Conservation (phyloP, 192 early-diverging fungal genomes). For the Coemansia guatemalensis region DNA sequence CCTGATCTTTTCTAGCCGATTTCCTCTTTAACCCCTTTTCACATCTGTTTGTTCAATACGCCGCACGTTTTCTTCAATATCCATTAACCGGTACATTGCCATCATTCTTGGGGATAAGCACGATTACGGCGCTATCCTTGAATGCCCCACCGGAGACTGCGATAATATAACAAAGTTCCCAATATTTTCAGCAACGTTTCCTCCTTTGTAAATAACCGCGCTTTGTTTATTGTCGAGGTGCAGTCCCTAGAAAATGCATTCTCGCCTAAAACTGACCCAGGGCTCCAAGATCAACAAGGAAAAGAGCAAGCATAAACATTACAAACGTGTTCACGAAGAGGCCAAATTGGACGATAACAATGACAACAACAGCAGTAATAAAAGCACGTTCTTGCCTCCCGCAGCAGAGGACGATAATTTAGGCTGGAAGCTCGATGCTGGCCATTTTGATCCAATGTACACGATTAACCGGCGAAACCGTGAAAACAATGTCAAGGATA, state of each 20-base stretch:
- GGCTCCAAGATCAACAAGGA: constrained; percentile 9
- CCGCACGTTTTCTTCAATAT: too few species aligned
- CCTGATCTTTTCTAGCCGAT: too few species aligned
- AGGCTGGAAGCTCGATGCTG: constrained; percentile 29
- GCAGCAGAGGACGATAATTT: constrained; percentile 37
- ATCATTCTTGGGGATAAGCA: not conserved
- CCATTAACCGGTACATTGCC: not conserved
- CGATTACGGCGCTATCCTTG: too few species aligned
- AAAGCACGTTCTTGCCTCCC: constrained; percentile 13
- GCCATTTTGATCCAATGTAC: constrained; percentile 43
- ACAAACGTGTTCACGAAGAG: constrained; percentile 32
- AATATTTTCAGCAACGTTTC: not conserved
- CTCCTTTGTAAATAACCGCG: not conserved
- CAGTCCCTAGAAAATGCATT: constrained; percentile 5
- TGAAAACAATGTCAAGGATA: constrained; percentile 21
- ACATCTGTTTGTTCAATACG: too few species aligned
- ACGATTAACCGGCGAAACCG: constrained; percentile 32
- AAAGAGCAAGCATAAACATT: constrained; percentile 12
- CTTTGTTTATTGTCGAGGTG: too few species aligned
- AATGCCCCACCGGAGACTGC: not conserved
- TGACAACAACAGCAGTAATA: not conserved
- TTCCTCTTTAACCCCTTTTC: too few species aligned
- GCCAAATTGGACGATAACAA: not conserved
- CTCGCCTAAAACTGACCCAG: constrained; percentile 2
- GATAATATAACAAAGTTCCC: constrained; percentile 7